Evolutionary conservation across 2,329 filamentous ascomycete species (phyloP).

Genomic region (Aspergillus piperis): DNA sequence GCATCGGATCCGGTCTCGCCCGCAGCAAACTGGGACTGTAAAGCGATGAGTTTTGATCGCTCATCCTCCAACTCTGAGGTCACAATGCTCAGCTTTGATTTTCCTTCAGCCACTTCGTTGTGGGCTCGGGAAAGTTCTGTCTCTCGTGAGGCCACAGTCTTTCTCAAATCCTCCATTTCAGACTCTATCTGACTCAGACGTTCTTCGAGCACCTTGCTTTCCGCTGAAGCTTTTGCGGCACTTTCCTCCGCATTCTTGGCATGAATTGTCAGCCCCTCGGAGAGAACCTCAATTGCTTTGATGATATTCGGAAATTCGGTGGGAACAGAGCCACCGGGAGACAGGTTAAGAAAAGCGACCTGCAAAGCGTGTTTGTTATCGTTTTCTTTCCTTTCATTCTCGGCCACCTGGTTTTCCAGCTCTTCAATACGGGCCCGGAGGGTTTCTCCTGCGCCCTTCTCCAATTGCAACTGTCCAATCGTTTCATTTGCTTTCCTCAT

Average conservation of each 20-base stretch:
- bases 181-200: constrained; percentile 58
- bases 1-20: constrained; percentile 82
- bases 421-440: constrained; percentile 46
- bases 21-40: constrained; percentile 73
- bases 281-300: constrained; percentile 60
- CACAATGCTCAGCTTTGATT: constrained; percentile 49
- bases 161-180: constrained; percentile 58
- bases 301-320: constrained; percentile 60
- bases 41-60: constrained; percentile 66
- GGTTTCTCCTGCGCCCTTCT: constrained; percentile 52
- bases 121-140: constrained; percentile 54
- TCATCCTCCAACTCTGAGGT: constrained; percentile 62
- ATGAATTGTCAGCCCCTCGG: constrained; percentile 62
- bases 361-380: constrained; percentile 58
- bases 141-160: constrained; percentile 57
- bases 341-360: constrained; percentile 61
- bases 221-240: constrained; percentile 60
- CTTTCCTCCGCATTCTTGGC: constrained; percentile 62
- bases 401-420: constrained; percentile 54
- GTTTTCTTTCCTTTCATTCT: constrained; percentile 55
- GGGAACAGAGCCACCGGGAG: constrained; percentile 55
- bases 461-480: constrained; percentile 58
- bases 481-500: constrained; percentile 43
- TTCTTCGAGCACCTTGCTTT: constrained; percentile 62
- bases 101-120: constrained; percentile 55